phyloP scores from a whole-genome alignment of 805 yeast genomes.

The Candida wancherniae region DNA sequence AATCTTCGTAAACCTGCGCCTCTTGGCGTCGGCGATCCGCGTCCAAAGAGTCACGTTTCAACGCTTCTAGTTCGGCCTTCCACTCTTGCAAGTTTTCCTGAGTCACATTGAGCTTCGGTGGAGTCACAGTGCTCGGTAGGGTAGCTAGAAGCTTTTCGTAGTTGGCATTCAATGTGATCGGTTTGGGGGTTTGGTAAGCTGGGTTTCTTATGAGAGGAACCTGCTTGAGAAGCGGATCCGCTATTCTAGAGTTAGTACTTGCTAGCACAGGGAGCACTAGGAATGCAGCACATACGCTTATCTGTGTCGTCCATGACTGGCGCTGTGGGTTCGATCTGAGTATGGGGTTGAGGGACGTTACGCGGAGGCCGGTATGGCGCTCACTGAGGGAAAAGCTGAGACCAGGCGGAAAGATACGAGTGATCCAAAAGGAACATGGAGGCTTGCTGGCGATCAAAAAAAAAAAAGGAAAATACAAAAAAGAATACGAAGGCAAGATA shows the following conservation, averaged over 20 bases:
- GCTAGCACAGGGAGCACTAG: neutral
- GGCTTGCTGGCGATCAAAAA: too few species aligned
- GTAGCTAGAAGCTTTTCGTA: conserved; percentile 38
- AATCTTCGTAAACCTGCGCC: conserved; percentile 19
- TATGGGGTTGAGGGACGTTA: neutral
- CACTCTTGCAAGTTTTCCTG: conserved; percentile 25
- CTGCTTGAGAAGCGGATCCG: conserved; percentile 46
- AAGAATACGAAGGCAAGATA: too few species aligned
- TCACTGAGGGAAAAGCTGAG: neutral
- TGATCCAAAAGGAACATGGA: too few species aligned
- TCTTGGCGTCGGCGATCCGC: conserved; percentile 11
- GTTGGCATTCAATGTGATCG: conserved; percentile 48
- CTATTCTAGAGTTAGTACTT: conserved; percentile 20
- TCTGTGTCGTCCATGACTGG: conserved; percentile 18
- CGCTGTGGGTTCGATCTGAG: too few species aligned
- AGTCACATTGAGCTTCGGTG: conserved; percentile 32
- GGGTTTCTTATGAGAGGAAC: conserved; percentile 56
- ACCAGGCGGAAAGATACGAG: too few species aligned
- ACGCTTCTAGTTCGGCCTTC: conserved; percentile 20
- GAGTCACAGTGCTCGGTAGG: conserved; percentile 28
- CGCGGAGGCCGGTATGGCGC: neutral
- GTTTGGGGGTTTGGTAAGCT: conserved; percentile 47
- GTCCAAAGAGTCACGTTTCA: conserved; percentile 8
- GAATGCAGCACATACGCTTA: conserved; percentile 13
- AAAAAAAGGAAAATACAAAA: too few species aligned